Percentiles rank a stretch among this genome's conserved stretches.
Conservation (phyloP, 768 basidiomycete species). For the Pulveroboletus sp. region DNA sequence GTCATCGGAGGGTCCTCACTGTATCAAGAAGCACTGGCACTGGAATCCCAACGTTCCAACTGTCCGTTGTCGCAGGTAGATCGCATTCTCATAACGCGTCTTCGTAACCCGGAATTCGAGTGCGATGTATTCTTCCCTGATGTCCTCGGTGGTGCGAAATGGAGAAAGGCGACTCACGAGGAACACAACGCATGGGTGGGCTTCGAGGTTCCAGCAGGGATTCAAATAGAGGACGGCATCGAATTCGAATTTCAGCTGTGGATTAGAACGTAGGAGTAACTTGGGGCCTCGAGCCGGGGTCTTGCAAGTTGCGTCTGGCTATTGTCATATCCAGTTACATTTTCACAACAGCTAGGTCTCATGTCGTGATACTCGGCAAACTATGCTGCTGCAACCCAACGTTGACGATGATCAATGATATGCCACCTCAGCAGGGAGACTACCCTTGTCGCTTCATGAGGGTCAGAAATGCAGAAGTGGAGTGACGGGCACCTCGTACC, state of each 20-base stretch:
- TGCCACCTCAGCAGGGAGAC: neutral
- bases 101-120: conserved; percentile 68
- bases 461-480: conserved; percentile 10
- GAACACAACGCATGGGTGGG: conserved; percentile 72
- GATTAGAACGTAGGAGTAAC: conserved; percentile 42
- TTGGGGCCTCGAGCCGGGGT: neutral
- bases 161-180: conserved; percentile 56
- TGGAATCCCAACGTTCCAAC: conserved; percentile 23
- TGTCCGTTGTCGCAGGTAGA: conserved; percentile 49
- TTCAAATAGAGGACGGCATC: conserved; percentile 77
- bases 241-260: conserved; percentile 97
- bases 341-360: neutral
- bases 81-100: conserved; percentile 83
- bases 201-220: conserved; percentile 71
- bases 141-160: conserved; percentile 46
- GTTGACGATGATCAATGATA: no score
- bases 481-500: conserved; percentile 41
- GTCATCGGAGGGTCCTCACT: conserved; percentile 91
- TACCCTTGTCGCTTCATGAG: conserved; percentile 61
- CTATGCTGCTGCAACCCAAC: no score
- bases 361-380: neutral
- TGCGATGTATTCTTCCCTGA: conserved; percentile 89
- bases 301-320: conserved; percentile 1
- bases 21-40: conserved; percentile 61
- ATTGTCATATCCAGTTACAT: conserved; percentile 1